phyloP scores from a whole-genome alignment of 2,329 filamentous ascomycete genomes.

The Biscogniauxia sp. region DNA sequence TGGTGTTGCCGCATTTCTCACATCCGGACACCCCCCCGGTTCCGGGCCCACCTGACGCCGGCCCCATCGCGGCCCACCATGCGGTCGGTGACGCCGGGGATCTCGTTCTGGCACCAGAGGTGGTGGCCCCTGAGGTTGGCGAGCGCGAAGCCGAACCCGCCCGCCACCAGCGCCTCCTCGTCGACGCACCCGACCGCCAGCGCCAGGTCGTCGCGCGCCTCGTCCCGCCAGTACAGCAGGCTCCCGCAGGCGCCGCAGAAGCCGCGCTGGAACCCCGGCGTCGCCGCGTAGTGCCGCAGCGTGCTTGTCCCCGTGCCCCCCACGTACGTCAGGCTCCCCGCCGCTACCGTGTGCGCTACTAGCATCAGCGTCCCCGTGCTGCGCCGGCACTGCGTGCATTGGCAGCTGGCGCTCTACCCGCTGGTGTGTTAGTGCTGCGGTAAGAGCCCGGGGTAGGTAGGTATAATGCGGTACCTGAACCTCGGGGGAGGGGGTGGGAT shows the following conservation, averaged over 20 bases:
- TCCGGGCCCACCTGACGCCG: conserved; percentile 1
- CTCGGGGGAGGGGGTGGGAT: too few relatives aligned
- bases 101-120: conserved; percentile 43
- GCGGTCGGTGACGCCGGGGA: conserved; percentile 48
- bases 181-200: conserved; percentile 46
- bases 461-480: too few relatives aligned
- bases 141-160: conserved; percentile 39
- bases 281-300: conserved; percentile 41
- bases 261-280: conserved; percentile 39
- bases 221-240: conserved; percentile 45
- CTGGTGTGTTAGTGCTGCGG: too few relatives aligned
- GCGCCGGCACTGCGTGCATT: conserved; percentile 56
- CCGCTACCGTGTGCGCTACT: conserved; percentile 40
- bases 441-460: too few relatives aligned
- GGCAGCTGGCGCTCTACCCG: conserved; percentile 50
- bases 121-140: conserved; percentile 37
- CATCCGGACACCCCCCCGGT: not conserved
- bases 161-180: conserved; percentile 38
- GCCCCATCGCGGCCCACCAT: conserved; percentile 26
- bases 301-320: too few relatives aligned
- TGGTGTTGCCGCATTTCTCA: too few relatives aligned
- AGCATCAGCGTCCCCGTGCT: conserved; percentile 47
- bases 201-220: conserved; percentile 28
- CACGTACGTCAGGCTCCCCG: conserved; percentile 38
- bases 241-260: conserved; percentile 51